Evolutionary conservation across 108 stramenopile species (phyloP), one percentile per base, ranked within the genome.

Genomic region (Cyclotella atomus): DNA sequence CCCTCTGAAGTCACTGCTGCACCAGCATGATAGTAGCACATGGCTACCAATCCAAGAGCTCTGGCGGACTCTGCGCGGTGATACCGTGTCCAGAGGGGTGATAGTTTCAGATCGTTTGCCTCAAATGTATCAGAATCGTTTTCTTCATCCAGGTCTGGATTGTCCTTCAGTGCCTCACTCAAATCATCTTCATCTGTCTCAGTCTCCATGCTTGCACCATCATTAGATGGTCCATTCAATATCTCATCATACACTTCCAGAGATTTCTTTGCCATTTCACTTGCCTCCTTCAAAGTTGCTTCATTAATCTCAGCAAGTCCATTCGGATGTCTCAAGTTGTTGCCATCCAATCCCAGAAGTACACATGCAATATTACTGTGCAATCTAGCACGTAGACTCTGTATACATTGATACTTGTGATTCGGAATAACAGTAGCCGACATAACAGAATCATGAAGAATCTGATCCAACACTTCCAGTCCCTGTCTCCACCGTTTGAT

Each of bases 1-100:
- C 94, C 94, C 71, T 95, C 94, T 24, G 94, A 82, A 5, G 91
- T 95, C 25, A 95, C 90, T 27, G 94, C 88, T 25, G 79, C 75
- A 29, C 87, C 91, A 7, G 90, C 87, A 52, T 68, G 44, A 23
- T 83, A 86, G 79, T 90, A 91, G 47, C 94, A 95, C 2, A 70
- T 29, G 20, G 91, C 94, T 15, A 88, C 85, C 17, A 91, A 64
- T 38, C 80, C 61, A 25, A 94, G 73, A 0, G 85, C 80, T 3
- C 88, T 73, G 2, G 82, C 83, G 19, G 88, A 73, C 29, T 78
- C 89, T 16, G 67, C 66, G 9, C 52, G 69, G 34, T 81, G 71
- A 28, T 79, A 63, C 17, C 54, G 54, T 43, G 32, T 23, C 73
- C 73, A 81, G 6, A 74, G 61, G 8, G 73, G 69, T 30, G 73